Base-by-base conservation (phyloP, 371 early-diverging fungal genomes). In the Syncephalis plumigaleata region DNA sequence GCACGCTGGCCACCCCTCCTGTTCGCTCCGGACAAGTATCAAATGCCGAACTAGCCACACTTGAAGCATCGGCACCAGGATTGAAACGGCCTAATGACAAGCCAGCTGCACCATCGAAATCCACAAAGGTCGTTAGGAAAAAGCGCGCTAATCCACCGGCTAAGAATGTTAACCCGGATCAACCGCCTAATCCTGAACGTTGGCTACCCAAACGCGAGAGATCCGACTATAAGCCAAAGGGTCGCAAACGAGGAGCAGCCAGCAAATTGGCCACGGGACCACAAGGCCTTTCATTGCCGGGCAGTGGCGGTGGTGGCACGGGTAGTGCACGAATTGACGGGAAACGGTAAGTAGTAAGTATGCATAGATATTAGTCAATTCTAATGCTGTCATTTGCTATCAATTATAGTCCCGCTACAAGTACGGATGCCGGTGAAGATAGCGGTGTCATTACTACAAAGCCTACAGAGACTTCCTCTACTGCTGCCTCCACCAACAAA, bases 121-220 rank as follows among this genome's bases (percentile, higher is more conserved):
- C 31, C 7, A 11, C 31, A 31, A 4, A 4, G 31, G 11, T 31
- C 48, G 62, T 58, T 22, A 75, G 73, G 48, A 67, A 69, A 48
- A 82, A 79, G 65, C 61, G 81, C 52, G 70, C 70, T 50, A 65
- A 73, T 2, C 53, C 69, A 31, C 51, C 73, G 39, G 79, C 83
- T 42, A 81, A 80, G 54, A 63, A 65, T 18, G 57, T 63, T 49
- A 63, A 73, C 48, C 58, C 73, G 9, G 55, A 57, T 27, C 58
- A 55, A 3, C 50, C 61, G 9, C 75, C 79, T 38, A 80, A 84
- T 63, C 83, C 83, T 24, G 81, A 84, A 54, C 67, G 85, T 26
- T 84, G 85, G 85, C 24, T 82, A 44, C 77, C 83, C 4, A 75
- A 73, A 45, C 68, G 73, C 4, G 79, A 81, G 42, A 63, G 84